These are phyloP conservation scores for Diospyros kaki DNA, from an alignment of 148 eudicot genomes.

Conservation along the genomic window DNA sequence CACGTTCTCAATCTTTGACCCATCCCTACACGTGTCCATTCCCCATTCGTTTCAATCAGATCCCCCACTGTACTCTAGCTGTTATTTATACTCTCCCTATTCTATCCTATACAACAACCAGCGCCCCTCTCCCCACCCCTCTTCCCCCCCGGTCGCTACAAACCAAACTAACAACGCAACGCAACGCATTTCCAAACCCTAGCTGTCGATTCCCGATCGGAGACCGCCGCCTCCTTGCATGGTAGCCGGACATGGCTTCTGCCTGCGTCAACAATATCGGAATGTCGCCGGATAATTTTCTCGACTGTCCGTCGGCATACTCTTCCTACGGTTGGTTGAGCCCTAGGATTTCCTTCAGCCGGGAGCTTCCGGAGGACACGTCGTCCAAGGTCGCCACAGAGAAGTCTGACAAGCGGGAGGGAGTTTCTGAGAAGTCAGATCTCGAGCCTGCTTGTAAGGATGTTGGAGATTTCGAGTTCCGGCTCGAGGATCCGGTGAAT, in stretches of 20 bases:
- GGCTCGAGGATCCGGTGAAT: slow-evolving; percentile 45
- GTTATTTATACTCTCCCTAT: too few species aligned
- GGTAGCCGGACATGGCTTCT: slow-evolving; percentile 57
- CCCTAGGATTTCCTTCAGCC: slow-evolving; percentile 39
- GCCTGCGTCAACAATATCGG: slow-evolving; percentile 63
- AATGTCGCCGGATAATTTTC: slow-evolving; percentile 37
- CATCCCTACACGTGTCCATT: too few species aligned
- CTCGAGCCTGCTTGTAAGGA: slow-evolving; percentile 22
- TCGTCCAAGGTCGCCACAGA: slow-evolving; percentile 7
- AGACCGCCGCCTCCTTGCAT: slow-evolving; percentile 17
- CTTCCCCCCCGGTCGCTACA: too few species aligned
- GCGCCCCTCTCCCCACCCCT: too few species aligned
- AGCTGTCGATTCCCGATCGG: too few species aligned
- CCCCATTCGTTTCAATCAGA: too few species aligned
- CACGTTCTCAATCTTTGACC: too few species aligned
- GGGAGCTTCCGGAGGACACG: slow-evolving; percentile 26
- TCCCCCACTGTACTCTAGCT: too few species aligned
- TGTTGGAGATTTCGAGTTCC: slow-evolving; percentile 69
- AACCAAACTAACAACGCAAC: too few species aligned
- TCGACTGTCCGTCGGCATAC: slow-evolving; percentile 36
- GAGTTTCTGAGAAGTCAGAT: slow-evolving; percentile 24
- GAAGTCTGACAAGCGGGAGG: slow-evolving; percentile 1
- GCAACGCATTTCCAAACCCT: too few species aligned
- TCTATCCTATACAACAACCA: too few species aligned
- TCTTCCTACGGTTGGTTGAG: slow-evolving; percentile 50